These are phyloP conservation scores for Cymbopogon citratus DNA, from an alignment of 176 grass and related monocot genomes.

Conservation along the genomic window DNA sequence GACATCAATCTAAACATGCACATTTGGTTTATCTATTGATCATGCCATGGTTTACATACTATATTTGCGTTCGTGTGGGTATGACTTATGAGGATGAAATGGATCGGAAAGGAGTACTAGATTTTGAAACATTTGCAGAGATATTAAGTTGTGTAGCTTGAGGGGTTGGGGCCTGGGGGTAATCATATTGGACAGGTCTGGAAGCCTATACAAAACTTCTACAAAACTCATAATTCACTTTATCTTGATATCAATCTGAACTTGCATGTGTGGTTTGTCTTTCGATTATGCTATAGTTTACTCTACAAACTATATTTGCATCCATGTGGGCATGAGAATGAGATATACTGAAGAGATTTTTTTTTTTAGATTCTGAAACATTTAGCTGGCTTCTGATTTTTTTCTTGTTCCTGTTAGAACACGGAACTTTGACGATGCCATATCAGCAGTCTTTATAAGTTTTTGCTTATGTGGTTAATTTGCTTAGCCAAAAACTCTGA, in stretches of 20 bases:
- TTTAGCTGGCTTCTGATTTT: slow-evolving; percentile 10
- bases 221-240: neutral
- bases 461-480: neutral
- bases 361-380: slow-evolving; percentile 1
- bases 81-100: neutral
- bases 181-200: neutral
- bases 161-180: neutral
- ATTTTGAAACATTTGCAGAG: neutral
- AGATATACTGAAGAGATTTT: neutral
- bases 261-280: neutral
- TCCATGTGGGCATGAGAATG: neutral
- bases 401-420: neutral
- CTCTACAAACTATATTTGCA: neutral
- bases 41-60: neutral
- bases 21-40: slow-evolving; percentile 1
- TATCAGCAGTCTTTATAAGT: neutral
- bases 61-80: slow-evolving; percentile 2
- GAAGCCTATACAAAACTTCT: neutral
- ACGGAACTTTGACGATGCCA: neutral
- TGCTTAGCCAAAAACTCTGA: neutral
- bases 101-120: neutral
- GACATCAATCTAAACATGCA: slow-evolving; percentile 1
- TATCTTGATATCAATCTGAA: slow-evolving; percentile 5
- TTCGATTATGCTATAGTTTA: neutral
- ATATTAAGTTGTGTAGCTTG: neutral